phyloP scores from a whole-genome alignment of 1,284 basidiomycete genomes.

The Gomphus bonarii region DNA sequence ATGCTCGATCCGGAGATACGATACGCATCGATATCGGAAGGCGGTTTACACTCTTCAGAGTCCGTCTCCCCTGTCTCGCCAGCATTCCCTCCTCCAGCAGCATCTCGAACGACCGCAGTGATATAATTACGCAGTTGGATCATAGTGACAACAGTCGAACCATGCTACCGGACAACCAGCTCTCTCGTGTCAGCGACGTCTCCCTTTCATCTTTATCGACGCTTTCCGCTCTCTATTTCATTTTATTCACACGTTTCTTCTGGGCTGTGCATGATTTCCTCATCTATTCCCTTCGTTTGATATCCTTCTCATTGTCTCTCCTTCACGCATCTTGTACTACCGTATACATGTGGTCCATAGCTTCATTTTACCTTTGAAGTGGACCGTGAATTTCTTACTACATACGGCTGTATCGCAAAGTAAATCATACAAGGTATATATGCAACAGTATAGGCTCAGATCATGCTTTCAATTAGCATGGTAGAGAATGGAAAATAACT shows the following conservation, averaged over 20 bases:
- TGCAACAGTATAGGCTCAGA: neutral
- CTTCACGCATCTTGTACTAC: conserved; percentile 6
- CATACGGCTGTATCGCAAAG: neutral
- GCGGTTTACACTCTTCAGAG: conserved; percentile 27
- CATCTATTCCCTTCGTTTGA: neutral
- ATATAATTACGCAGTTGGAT: neutral
- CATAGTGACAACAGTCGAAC: conserved; percentile 1
- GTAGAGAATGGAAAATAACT: neutral
- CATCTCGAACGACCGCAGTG: conserved; percentile 1
- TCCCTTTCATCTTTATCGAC: neutral
- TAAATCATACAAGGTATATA: neutral
- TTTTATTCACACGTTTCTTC: neutral
- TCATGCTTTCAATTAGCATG: neutral
- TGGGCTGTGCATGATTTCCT: neutral
- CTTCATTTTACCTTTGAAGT: neutral
- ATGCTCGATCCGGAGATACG: conserved; percentile 14
- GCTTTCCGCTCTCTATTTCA: neutral
- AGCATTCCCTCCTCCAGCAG: conserved; percentile 40
- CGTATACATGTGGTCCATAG: conserved; percentile 1
- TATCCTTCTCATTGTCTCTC: neutral
- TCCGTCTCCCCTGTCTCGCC: conserved; percentile 68
- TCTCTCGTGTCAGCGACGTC: neutral
- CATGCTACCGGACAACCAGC: conserved; percentile 12
- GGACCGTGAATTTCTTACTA: neutral
- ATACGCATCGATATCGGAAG: conserved; percentile 6